phyloP scores from a whole-genome alignment of 78 protist genomes.

The Speleostelium caveatum region DNA sequence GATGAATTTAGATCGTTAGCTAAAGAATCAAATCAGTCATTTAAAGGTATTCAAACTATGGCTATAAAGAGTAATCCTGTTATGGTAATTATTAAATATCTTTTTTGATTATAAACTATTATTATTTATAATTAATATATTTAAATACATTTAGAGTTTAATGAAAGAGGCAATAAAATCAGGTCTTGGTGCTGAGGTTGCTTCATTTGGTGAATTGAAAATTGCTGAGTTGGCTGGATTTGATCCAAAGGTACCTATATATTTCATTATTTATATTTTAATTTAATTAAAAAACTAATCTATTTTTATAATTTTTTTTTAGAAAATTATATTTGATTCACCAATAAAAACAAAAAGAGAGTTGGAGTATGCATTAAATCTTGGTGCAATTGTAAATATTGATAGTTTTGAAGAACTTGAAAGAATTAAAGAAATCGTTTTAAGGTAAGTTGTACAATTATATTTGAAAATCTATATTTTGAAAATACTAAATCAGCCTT shows the following conservation, averaged over 20 bases:
- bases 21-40: constrained; percentile 23
- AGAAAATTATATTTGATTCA: constrained; percentile 70
- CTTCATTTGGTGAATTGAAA: constrained; percentile 70
- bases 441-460: neutral
- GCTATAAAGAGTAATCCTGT: constrained; percentile 73
- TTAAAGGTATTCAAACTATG: constrained; percentile 67
- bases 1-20: constrained; percentile 50
- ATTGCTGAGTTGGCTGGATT: constrained; percentile 63
- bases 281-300: neutral
- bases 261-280: too few species aligned
- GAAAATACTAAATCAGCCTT: neutral
- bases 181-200: constrained; percentile 76
- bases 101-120: too few species aligned
- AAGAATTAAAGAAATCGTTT: constrained; percentile 26
- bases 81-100: neutral
- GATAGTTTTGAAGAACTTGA: constrained; percentile 73
- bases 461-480: neutral
- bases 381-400: constrained; percentile 42
- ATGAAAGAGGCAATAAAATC: constrained; percentile 49
- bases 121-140: too few species aligned
- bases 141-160: constrained; percentile 12
- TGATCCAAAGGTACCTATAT: neutral
- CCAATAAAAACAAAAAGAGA: constrained; percentile 59
- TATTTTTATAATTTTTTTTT: neutral
- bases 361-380: constrained; percentile 67